Evolutionary conservation across 2,329 filamentous ascomycete species (phyloP), one percentile per base, ranked within the genome.

Genomic region (Phoma sp.): DNA sequence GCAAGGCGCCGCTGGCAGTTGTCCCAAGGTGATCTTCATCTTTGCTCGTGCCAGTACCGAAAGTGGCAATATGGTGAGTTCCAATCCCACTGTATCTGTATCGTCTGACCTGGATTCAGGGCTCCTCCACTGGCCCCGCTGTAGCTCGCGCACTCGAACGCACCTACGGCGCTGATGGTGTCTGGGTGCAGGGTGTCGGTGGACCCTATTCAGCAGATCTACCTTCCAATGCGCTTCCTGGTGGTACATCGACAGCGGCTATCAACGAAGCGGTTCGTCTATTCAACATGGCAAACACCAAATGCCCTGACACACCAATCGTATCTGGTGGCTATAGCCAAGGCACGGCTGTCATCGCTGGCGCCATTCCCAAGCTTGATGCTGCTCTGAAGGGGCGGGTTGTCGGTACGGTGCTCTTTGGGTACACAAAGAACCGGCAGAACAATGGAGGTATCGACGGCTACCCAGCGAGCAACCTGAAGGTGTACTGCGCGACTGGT

Each of bases 311-410:
- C 52, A 72, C 74, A 4, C 67, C 65, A 11, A 61, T 79, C 38
- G 70, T 78, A 13, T 68, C 71, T 13, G 74, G 74, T 14, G 77
- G 76, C 4, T 79, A 78, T 39, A 75, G 70, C 40, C 76, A 78
- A 67, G 75, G 76, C 35, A 67, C 72, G 4, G 75, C 75, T 10
- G 62, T 77, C 30, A 75, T 75, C 25, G 71, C 72, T 2, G 68
- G 64, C 10, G 65, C 75, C 0, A 65, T 77, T 41, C 58, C 66
- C 14, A 60, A 63, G 8, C 64, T 74, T 7, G 58, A 59, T 11
- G 27, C 60, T 11, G 54, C 58, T 1, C 62, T 75, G 18, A 65
- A 66, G 47, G 46, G 63, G 25, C 64, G 67, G 25, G 64, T 77
- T 50, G 70, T 70, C n/a, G 75, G 75, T 11, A 64, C 73, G 5